Evolutionary conservation across 1,139 yeast genomes (phyloP).

Genomic region (Scheffersomyces segobiensis): DNA sequence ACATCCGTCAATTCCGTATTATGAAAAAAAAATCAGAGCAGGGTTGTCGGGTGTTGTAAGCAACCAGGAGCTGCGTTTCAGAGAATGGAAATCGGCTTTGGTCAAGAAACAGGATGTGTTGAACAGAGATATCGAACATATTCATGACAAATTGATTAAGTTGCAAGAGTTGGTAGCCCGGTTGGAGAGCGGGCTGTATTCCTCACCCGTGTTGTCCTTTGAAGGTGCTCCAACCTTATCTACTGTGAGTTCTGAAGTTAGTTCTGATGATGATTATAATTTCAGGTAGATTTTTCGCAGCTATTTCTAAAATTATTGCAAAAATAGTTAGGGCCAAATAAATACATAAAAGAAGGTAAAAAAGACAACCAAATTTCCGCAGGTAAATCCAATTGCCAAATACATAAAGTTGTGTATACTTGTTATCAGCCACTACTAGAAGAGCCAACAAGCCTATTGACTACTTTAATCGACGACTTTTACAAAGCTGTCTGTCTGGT

Average conservation of each 20-base stretch:
- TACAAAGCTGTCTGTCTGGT: too few species aligned
- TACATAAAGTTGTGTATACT: neutral
- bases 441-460: too few species aligned
- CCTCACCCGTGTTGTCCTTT: neutral
- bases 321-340: neutral
- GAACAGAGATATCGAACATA: conserved; percentile 54
- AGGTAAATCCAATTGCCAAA: neutral
- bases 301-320: neutral
- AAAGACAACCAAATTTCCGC: neutral
- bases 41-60: conserved; percentile 50
- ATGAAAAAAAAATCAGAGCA: conserved; percentile 45
- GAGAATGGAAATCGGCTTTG: conserved; percentile 64
- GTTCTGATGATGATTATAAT: neutral
- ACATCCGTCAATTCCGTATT: conserved; percentile 50
- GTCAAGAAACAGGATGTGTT: conserved; percentile 54
- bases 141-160: conserved; percentile 34
- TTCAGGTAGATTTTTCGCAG: neutral
- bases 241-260: neutral
- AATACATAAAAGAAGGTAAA: too few species aligned
- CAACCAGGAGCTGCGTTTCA: conserved; percentile 60
- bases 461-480: too few species aligned
- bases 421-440: neutral
- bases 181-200: neutral
- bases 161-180: conserved; percentile 38
- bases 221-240: neutral